These are phyloP conservation scores for Diaporthe humulicola DNA, from an alignment of 2,329 filamentous ascomycete species.

Conservation along the genomic window DNA sequence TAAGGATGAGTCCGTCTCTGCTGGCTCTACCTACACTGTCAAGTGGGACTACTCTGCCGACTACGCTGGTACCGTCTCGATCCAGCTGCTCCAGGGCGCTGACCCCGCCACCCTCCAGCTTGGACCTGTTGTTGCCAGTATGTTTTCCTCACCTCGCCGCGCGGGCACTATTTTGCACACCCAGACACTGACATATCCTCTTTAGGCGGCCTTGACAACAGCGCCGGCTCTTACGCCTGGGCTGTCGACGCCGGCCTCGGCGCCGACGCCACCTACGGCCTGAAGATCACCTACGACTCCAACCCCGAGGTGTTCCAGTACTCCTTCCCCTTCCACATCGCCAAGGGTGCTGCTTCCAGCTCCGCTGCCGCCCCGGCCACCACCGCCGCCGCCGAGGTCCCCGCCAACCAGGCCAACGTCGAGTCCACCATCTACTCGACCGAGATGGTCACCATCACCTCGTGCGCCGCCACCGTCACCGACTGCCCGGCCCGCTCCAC, in stretches of 20 bases:
- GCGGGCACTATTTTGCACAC: too few relatives aligned
- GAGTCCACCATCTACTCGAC: conserved; percentile 67
- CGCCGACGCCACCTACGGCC: conserved; percentile 65
- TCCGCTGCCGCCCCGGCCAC: conserved; percentile 44
- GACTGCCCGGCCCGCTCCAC: conserved; percentile 60
- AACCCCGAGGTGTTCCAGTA: conserved; percentile 67
- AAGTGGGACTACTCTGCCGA: conserved; percentile 61
- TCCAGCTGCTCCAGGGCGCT: conserved; percentile 68
- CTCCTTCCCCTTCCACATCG: conserved; percentile 72
- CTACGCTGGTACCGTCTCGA: conserved; percentile 60
- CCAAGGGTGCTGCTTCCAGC: conserved; percentile 44
- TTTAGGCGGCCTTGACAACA: conserved; percentile 60
- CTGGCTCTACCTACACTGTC: conserved; percentile 65
- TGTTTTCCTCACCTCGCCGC: conserved; percentile 47
- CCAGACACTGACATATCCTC: not conserved
- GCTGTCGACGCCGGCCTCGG: conserved; percentile 61
- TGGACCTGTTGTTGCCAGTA: conserved; percentile 62
- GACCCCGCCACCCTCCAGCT: conserved; percentile 57
- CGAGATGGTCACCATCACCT: conserved; percentile 72
- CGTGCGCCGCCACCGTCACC: conserved; percentile 66
- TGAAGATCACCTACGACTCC: conserved; percentile 64
- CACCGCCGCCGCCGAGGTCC: conserved; percentile 59
- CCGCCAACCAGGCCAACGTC: conserved; percentile 44
- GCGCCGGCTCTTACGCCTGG: conserved; percentile 64
- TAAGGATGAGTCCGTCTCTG: conserved; percentile 57